Evolutionary conservation across 2,329 filamentous ascomycete genomes (phyloP).

Genomic region (Penicillium sp.): DNA sequence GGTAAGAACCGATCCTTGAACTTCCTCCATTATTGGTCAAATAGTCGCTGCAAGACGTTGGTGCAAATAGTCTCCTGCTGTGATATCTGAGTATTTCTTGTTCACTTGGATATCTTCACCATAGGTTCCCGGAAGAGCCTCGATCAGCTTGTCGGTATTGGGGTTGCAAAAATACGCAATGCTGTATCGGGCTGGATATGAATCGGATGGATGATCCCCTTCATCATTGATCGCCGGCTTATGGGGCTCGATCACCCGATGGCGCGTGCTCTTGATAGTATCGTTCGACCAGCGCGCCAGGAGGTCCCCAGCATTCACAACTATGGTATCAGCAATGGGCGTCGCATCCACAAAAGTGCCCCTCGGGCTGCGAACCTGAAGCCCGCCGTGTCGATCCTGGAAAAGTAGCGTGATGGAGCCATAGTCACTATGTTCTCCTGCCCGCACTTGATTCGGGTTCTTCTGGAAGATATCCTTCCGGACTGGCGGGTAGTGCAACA

Average conservation of each 20-base stretch:
- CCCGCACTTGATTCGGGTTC: constrained; percentile 68
- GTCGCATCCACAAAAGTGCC: constrained; percentile 78
- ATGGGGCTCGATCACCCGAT: constrained; percentile 85
- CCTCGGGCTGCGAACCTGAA: constrained; percentile 66
- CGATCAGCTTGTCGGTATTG: constrained; percentile 71
- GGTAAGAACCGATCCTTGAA: not conserved
- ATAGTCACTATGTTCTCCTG: constrained; percentile 73
- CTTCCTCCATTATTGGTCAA: constrained; percentile 8
- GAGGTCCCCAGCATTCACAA: constrained; percentile 86
- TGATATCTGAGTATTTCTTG: constrained; percentile 77
- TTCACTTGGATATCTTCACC: constrained; percentile 53
- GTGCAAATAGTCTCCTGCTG: constrained; percentile 76
- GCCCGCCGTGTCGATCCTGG: constrained; percentile 56
- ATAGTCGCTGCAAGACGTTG: constrained; percentile 75
- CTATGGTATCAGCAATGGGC: constrained; percentile 75
- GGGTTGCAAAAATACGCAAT: constrained; percentile 94
- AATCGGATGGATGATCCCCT: constrained; percentile 35
- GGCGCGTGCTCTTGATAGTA: constrained; percentile 83
- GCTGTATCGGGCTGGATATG: constrained; percentile 75
- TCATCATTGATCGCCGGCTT: constrained; percentile 43
- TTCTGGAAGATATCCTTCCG: constrained; percentile 62
- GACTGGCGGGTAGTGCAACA: constrained; percentile 75
- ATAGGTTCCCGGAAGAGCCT: constrained; percentile 77
- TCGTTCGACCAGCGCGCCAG: constrained; percentile 88
- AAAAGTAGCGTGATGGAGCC: constrained; percentile 53